phyloP scores from a whole-genome alignment of 345 rosid species.

The Raphanus raphanistrum region DNA sequence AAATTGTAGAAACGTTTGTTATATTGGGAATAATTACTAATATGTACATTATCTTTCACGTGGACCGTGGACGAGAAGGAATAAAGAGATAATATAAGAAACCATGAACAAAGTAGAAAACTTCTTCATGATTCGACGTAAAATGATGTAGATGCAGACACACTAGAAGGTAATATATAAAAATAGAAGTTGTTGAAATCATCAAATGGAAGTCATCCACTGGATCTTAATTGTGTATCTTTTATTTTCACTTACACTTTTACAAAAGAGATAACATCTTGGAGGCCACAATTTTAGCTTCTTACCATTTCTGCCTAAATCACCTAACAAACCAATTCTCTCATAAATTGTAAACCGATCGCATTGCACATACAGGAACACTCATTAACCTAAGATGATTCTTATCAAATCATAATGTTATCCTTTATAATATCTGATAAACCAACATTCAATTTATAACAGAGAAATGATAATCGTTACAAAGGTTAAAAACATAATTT shows the following conservation, averaged over 20 bases:
- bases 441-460: not conserved
- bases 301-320: no score
- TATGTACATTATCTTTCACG: not conserved
- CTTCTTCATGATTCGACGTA: no score
- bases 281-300: no score
- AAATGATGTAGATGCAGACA: no score
- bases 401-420: not conserved
- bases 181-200: no score
- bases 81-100: not conserved
- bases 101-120: not conserved
- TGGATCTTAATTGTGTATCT: no score
- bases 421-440: not conserved
- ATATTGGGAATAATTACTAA: not conserved
- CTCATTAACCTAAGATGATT: not conserved
- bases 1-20: not conserved
- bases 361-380: not conserved
- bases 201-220: no score
- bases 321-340: not conserved
- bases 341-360: not conserved
- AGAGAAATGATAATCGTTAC: not conserved
- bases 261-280: no score
- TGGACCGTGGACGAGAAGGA: not conserved
- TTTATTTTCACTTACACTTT: no score
- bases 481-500: not conserved
- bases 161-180: no score